Evolutionary conservation across 768 basidiomycete species (phyloP).

Genomic region (Boletellus emodensis): DNA sequence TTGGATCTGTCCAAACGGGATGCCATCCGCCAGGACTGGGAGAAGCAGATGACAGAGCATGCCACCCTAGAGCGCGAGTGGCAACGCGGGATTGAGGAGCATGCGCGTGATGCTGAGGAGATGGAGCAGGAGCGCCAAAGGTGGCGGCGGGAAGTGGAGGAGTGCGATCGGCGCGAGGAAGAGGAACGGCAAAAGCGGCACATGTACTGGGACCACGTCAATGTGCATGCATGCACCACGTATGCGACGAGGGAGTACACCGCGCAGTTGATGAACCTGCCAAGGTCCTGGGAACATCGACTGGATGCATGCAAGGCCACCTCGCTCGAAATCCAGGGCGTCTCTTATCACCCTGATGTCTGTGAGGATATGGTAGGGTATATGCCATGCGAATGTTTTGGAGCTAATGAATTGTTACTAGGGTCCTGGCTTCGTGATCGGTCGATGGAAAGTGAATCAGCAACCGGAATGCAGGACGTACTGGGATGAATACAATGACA

Average conservation of each 20-base stretch:
- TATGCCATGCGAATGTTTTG: too few relatives aligned
- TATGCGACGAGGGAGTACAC: conserved; percentile 29
- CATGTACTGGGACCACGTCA: conserved; percentile 22
- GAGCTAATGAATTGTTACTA: not conserved
- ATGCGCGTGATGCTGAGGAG: too few relatives aligned
- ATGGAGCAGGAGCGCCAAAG: too few relatives aligned
- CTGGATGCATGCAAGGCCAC: conserved; percentile 22
- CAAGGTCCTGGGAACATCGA: conserved; percentile 13
- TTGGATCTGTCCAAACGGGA: too few relatives aligned
- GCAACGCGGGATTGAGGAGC: too few relatives aligned
- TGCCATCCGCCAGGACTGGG: too few relatives aligned
- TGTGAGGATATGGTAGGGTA: conserved; percentile 23
- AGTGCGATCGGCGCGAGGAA: too few relatives aligned
- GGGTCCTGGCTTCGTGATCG: conserved; percentile 21
- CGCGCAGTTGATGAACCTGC: conserved; percentile 29
- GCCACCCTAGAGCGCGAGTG: too few relatives aligned
- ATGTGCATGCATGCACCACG: conserved; percentile 20
- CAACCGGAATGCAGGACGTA: conserved; percentile 24
- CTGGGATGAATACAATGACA: conserved; percentile 26
- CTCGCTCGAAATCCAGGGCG: conserved; percentile 20
- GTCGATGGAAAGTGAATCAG: conserved; percentile 24
- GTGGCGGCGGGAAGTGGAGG: too few relatives aligned
- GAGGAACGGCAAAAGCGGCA: conserved; percentile 22
- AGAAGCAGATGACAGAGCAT: too few relatives aligned
- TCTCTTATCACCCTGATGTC: conserved; percentile 10